Evolutionary conservation across 1,284 basidiomycete species (phyloP), one percentile per base, ranked within the genome.

Genomic region (Vanrija sp.): DNA sequence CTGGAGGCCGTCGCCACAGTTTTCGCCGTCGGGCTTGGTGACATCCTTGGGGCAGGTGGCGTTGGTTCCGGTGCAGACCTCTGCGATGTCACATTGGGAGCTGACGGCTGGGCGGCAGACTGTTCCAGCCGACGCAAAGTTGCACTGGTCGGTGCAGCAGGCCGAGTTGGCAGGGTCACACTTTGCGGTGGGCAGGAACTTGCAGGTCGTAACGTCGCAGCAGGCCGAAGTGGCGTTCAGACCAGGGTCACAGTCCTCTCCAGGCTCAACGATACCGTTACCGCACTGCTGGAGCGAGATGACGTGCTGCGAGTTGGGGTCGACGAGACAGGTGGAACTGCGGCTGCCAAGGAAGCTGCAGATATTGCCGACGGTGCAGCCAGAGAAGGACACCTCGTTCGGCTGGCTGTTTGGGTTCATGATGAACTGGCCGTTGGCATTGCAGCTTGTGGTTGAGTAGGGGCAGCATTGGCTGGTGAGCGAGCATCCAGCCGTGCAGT

Each of bases 171-270:
- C 73, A 1, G 90, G 89, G 71, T 93, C 90, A 74, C 92, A 96
- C 15, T 86, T 82, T 0, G 91, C 86, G 19, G 83, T 83, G 26
- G 77, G 65, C 39, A 71, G 82, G 77, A 94, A 88, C 75, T 86
- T 87, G 80, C 92, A 96, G 16, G 49, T 46, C 5, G 29, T 60
- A 1, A 84, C 69, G 74, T 93, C 83, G 78, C 90, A 96, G 78
- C 91, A 94, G 4, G 83, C 74, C 14, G 86, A 87, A 46, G 78
- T 78, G 26, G 78, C 67, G 55, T 82, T 83, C 16, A 77, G 71
- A 38, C 91, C 91, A 0, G 91, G 91, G 73, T 95, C 91, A 73
- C 92, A 95, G 54, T 94, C 88, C 77, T 94, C 91, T 44, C 88
- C 82, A 12, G 72, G 73, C 54, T 81, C 80, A 9, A 80, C 65